Evolutionary conservation across 2,329 filamentous ascomycete genomes (phyloP).

Genomic region (Verticillium longisporum): DNA sequence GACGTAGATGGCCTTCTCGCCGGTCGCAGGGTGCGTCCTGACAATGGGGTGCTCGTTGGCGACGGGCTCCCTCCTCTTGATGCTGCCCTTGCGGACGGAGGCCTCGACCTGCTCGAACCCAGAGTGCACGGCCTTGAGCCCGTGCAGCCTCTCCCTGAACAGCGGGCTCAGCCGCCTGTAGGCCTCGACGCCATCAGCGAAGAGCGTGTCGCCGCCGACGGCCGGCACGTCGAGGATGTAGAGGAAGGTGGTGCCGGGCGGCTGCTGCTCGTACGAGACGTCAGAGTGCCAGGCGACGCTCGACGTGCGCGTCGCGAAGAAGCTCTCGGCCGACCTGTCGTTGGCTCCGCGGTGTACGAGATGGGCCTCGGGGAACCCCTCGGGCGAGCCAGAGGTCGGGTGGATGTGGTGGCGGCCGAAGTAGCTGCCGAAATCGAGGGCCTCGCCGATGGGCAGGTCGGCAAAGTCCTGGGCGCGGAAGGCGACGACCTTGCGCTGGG

Average conservation of each 20-base stretch:
- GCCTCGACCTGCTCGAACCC: conserved; percentile 73
- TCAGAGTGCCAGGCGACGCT: conserved; percentile 87
- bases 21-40: conserved; percentile 34
- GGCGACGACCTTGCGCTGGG: conserved; percentile 59
- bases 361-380: conserved; percentile 59
- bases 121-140: conserved; percentile 74
- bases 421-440: conserved; percentile 58
- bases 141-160: conserved; percentile 70
- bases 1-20: conserved; percentile 30
- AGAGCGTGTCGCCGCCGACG: conserved; percentile 79
- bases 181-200: conserved; percentile 71
- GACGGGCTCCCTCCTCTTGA: conserved; percentile 52
- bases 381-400: conserved; percentile 62
- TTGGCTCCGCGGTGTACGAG: conserved; percentile 58
- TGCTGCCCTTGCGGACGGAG: conserved; percentile 57
- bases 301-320: conserved; percentile 64
- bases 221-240: conserved; percentile 79
- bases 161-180: conserved; percentile 74
- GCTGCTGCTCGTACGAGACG: conserved; percentile 81
- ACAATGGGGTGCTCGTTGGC: conserved; percentile 35
- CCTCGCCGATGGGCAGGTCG: conserved; percentile 54
- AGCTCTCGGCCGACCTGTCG: conserved; percentile 43
- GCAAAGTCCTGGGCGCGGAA: conserved; percentile 63
- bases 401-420: conserved; percentile 67
- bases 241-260: conserved; percentile 83